Evolutionary conservation across 352 stramenopile genomes (phyloP).

Genomic region (Aphanomyces euteiches): DNA sequence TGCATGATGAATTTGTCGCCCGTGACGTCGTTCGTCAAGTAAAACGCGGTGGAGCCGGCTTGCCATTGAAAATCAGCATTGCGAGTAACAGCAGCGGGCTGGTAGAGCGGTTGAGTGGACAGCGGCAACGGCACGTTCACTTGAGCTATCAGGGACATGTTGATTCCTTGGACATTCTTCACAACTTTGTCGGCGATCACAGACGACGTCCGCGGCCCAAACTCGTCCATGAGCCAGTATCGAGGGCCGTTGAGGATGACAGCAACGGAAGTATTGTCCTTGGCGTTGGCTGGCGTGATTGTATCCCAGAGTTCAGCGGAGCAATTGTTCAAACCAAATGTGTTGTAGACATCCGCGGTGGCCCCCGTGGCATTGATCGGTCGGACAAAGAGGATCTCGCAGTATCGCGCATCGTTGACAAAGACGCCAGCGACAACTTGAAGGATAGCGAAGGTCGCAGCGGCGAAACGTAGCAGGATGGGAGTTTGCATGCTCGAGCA

Average conservation of each 20-base stretch:
- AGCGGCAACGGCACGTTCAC: not conserved
- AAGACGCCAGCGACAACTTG: not conserved
- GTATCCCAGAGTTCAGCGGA: not conserved
- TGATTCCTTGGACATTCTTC: conserved; percentile 11
- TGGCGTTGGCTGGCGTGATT: conserved; percentile 18
- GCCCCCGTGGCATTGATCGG: not conserved
- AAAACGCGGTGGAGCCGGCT: too few species aligned
- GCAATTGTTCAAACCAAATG: conserved; percentile 2
- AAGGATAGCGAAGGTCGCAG: too few species aligned
- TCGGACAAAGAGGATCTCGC: conserved; percentile 11
- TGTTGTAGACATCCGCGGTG: conserved; percentile 2
- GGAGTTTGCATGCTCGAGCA: too few species aligned
- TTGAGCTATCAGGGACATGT: not conserved
- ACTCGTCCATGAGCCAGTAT: conserved; percentile 15
- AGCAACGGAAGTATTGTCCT: not conserved
- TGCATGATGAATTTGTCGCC: conserved; percentile 11
- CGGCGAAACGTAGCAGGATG: too few species aligned
- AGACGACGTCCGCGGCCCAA: not conserved
- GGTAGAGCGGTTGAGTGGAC: not conserved
- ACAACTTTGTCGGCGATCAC: not conserved
- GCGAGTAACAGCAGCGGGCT: not conserved
- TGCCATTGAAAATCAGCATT: too few species aligned
- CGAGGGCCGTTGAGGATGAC: conserved; percentile 2
- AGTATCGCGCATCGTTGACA: conserved; percentile 6
- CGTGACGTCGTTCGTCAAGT: too few species aligned